phyloP scores from a whole-genome alignment of 2,329 filamentous ascomycete genomes.

The Bipolaris victoriae region DNA sequence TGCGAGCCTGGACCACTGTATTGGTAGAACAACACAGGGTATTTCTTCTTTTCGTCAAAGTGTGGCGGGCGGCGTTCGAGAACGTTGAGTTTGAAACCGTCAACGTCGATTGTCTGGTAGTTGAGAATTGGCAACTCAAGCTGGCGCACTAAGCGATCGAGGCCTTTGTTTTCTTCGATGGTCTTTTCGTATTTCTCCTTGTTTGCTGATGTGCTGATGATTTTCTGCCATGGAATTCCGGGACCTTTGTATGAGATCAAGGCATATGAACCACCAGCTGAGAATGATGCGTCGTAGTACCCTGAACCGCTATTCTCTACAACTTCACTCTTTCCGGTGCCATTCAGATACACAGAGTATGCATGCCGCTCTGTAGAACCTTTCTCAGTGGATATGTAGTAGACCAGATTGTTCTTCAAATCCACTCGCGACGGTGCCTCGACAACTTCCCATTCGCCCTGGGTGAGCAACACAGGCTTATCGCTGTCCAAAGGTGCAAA shows the following conservation, averaged over 20 bases:
- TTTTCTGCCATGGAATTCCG: constrained; percentile 85
- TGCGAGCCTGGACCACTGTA: constrained; percentile 97
- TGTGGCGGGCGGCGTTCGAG: constrained; percentile 89
- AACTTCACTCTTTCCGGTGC: constrained; percentile 72
- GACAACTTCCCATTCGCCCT: constrained; percentile 91
- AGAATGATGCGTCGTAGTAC: constrained; percentile 86
- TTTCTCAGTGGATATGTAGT: constrained; percentile 87
- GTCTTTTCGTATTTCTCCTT: constrained; percentile 67
- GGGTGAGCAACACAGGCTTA: constrained; percentile 83
- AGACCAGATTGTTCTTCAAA: constrained; percentile 82
- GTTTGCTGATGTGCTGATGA: constrained; percentile 81
- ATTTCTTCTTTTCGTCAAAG: constrained; percentile 82
- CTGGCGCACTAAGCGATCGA: constrained; percentile 72
- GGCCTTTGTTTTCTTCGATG: constrained; percentile 77
- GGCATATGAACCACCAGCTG: constrained; percentile 77
- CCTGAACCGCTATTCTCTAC: constrained; percentile 75
- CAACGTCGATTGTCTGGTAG: constrained; percentile 84
- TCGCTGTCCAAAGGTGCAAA: constrained; percentile 86
- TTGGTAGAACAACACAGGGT: constrained; percentile 92
- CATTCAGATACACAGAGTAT: constrained; percentile 86
- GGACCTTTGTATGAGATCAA: constrained; percentile 87
- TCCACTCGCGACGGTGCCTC: constrained; percentile 84
- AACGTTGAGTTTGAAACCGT: constrained; percentile 73
- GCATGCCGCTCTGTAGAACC: constrained; percentile 88
- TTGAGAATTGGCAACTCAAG: constrained; percentile 83